Conservation (phyloP, 805 yeast genomes). For the Candida argentea region DNA sequence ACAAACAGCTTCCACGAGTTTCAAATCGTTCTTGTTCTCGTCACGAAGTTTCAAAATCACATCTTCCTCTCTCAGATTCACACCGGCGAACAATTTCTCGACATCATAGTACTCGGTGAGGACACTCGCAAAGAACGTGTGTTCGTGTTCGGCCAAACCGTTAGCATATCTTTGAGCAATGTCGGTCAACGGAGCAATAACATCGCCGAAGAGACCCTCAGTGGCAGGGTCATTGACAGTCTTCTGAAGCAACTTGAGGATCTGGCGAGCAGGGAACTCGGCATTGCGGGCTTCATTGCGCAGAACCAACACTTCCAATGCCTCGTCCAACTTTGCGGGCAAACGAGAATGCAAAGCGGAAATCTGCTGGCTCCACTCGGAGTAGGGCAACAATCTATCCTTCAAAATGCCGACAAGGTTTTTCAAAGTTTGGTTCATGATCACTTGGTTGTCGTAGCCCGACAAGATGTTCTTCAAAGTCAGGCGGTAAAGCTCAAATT, state of each 20-base stretch:
- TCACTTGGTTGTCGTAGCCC: slow-evolving; percentile 94
- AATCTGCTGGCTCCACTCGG: slow-evolving; percentile 79
- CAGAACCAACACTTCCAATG: slow-evolving; percentile 54
- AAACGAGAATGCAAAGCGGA: slow-evolving; percentile 91
- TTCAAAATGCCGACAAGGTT: slow-evolving; percentile 63
- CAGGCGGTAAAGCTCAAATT: slow-evolving; percentile 46
- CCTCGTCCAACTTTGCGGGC: slow-evolving; percentile 65
- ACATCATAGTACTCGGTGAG: slow-evolving; percentile 65
- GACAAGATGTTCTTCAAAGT: slow-evolving; percentile 70
- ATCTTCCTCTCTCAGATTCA: slow-evolving; percentile 75
- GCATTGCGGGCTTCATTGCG: slow-evolving; percentile 56
- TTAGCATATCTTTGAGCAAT: slow-evolving; percentile 61
- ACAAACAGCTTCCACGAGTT: slow-evolving; percentile 59
- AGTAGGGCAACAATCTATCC: slow-evolving; percentile 77
- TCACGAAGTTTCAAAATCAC: slow-evolving; percentile 83
- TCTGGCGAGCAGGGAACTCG: slow-evolving; percentile 89
- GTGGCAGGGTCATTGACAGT: slow-evolving; percentile 39
- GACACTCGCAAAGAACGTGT: slow-evolving; percentile 56
- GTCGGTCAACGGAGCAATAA: slow-evolving; percentile 62
- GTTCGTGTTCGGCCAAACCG: slow-evolving; percentile 83
- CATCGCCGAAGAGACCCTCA: slow-evolving; percentile 44
- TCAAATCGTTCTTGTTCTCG: slow-evolving; percentile 66
- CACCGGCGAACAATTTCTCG: slow-evolving; percentile 71
- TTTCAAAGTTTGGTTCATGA: slow-evolving; percentile 75
- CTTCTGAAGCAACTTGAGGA: slow-evolving; percentile 62